phyloP scores from a whole-genome alignment of 495 filamentous ascomycete genomes.

The Hypoxylon rickii region DNA sequence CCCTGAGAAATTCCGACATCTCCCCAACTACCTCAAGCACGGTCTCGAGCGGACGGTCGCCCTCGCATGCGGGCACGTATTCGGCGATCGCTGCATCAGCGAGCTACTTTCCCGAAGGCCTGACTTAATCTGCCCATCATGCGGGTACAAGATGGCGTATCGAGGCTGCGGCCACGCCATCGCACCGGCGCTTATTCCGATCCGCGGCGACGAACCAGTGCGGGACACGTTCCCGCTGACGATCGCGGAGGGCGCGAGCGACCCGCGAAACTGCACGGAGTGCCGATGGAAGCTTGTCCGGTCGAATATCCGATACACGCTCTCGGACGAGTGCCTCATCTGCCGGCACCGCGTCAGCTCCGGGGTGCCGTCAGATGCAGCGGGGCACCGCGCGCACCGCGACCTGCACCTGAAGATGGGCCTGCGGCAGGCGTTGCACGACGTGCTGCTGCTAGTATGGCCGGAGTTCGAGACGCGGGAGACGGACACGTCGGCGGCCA shows the following conservation, averaged over 20 bases:
- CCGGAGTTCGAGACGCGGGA: conserved; percentile 36
- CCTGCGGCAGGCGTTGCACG: conserved; percentile 11
- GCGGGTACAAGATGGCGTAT: conserved; percentile 32
- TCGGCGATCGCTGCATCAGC: conserved; percentile 36
- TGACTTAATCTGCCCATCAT: conserved; percentile 30
- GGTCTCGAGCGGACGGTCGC: conserved; percentile 30
- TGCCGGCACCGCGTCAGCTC: conserved; percentile 17
- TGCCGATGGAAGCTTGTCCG: conserved; percentile 31
- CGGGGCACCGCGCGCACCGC: conserved; percentile 25
- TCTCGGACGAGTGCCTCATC: conserved; percentile 28
- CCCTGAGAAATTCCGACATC: conserved; percentile 1
- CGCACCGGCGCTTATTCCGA: conserved; percentile 22
- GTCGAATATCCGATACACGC: conserved; percentile 24
- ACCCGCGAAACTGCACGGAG: conserved; percentile 28
- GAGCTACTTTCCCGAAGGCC: neutral
- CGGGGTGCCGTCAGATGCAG: conserved; percentile 9
- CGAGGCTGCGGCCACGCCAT: conserved; percentile 29
- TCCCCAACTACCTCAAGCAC: conserved; percentile 15
- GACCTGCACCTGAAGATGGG: conserved; percentile 20
- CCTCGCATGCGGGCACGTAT: conserved; percentile 36
- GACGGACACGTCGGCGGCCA: conserved; percentile 18
- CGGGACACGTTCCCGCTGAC: conserved; percentile 36
- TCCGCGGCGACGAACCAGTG: conserved; percentile 15
- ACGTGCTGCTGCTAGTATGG: conserved; percentile 23
- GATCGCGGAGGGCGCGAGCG: conserved; percentile 26